Percentiles rank a stretch among this genome's conserved stretches.
phyloP scores from a whole-genome alignment of 345 rosid species.

The Iberis pinnata region DNA sequence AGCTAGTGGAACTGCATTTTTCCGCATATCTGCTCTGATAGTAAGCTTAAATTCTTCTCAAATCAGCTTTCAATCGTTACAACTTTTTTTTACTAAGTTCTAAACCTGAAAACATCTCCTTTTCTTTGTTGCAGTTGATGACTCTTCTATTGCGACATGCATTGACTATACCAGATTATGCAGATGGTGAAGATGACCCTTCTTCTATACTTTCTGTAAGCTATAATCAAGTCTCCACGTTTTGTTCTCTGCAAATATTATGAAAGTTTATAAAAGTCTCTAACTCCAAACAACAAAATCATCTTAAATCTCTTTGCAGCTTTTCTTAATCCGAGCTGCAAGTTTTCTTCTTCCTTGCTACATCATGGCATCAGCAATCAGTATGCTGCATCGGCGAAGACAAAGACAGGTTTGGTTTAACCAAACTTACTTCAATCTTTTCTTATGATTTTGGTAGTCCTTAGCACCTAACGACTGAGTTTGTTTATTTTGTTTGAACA shows the following conservation, averaged over 20 bases:
- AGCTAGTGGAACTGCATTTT: conserved; percentile 82
- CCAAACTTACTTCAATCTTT: background rate
- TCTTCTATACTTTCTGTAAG: conserved; percentile 76
- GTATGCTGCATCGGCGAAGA: conserved; percentile 77
- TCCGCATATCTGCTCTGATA: conserved; percentile 78
- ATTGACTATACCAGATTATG: conserved; percentile 54
- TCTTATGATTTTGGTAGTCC: conserved; percentile 5
- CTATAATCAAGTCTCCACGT: conserved; percentile 12
- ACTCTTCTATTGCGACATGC: conserved; percentile 78
- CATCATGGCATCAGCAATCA: conserved; percentile 97
- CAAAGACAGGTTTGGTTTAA: conserved; percentile 62
- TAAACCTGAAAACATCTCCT: background rate
- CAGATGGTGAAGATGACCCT: conserved; percentile 64
- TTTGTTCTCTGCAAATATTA: too few relatives aligned
- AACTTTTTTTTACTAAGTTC: background rate
- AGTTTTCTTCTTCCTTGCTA: conserved; percentile 90
- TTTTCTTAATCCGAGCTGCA: conserved; percentile 72
- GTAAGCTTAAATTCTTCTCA: conserved; percentile 33
- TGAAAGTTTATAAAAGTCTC: background rate
- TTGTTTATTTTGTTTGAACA: conserved; percentile 19
- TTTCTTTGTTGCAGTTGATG: conserved; percentile 53
- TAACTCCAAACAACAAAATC: background rate
- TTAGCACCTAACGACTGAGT: background rate
- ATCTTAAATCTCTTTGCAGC: conserved; percentile 38
- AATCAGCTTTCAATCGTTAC: background rate